These are phyloP conservation scores for Leccinum rimulosum DNA, from an alignment of 768 basidiomycete species.

Conservation along the genomic window DNA sequence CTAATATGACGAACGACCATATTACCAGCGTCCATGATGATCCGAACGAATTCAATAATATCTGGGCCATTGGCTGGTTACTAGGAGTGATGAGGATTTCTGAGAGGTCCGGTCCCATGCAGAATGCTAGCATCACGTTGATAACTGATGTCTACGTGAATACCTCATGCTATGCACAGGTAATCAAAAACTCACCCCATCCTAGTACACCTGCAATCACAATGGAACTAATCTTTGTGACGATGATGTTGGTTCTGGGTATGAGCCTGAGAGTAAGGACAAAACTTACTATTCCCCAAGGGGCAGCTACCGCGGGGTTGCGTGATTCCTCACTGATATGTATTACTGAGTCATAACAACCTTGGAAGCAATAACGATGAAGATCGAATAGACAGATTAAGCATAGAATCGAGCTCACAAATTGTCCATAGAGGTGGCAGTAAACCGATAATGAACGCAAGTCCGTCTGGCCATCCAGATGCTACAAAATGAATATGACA, in stretches of 20 bases:
- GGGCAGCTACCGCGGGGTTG: slow-evolving; percentile 53
- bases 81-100: slow-evolving; percentile 30
- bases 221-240: slow-evolving; percentile 32
- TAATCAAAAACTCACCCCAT: slow-evolving; percentile 31
- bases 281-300: slow-evolving; percentile 49
- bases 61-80: slow-evolving; percentile 43
- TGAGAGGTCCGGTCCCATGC: slow-evolving; percentile 51
- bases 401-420: slow-evolving; percentile 21
- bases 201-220: slow-evolving; percentile 45
- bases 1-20: slow-evolving; percentile 42
- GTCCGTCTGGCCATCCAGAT: slow-evolving; percentile 43
- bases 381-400: neutral
- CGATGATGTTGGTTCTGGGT: neutral
- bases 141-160: slow-evolving; percentile 32
- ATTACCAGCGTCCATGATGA: slow-evolving; percentile 31
- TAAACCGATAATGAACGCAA: slow-evolving; percentile 46
- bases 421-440: slow-evolving; percentile 47
- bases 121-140: slow-evolving; percentile 54
- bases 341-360: slow-evolving; percentile 42
- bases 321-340: slow-evolving; percentile 53
- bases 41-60: slow-evolving; percentile 37
- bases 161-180: neutral
- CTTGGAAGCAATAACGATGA: neutral
- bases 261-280: neutral
- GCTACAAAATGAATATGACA: slow-evolving; percentile 18